Base-by-base conservation (phyloP, 148 eudicot species). In the Spergularia marina region DNA sequence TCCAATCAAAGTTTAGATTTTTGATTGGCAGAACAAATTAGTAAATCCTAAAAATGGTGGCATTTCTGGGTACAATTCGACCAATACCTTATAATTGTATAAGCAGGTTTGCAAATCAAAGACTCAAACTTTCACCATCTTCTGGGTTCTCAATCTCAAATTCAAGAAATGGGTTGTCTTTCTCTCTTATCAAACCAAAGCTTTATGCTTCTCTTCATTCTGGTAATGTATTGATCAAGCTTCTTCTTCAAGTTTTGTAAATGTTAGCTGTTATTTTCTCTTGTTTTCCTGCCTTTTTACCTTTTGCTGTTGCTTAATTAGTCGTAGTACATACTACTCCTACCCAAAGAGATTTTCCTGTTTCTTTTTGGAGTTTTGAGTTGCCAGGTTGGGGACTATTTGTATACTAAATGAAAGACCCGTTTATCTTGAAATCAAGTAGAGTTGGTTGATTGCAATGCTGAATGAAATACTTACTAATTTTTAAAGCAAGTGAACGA, bases 151-250 rank as follows among this genome's bases (percentile, higher is more conserved):
- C 79, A 25, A 41, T 85, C 73, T 77, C 85, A 18, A 23, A 82
- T 58, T 73, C 89, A 49, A 77, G 76, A 65, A 58, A 65, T 77
- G 81, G 85, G 68, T 77, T 80, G 4, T 75, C 80, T 68, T 78
- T 80, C 16, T 76, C 76, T 68, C 72, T 61, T n/a, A 73, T 54
- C 44, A 81, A 30, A 30, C 79, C 76, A 23, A 30, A 74, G 65
- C 30, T 83, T 67, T 78, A 65, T 39, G 86, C 89, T 64, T 82
- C 85, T 41, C 82, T 88, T 54, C 90, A 70, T 74, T 85, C 97
- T 60, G 76, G 91, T 89, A 64, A 74, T 30, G 79, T 77, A 25
- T 57, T 30, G 4, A n/a, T 64, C 15, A 4, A 53, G 11, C 44
- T 39, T 56, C 11, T 14, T 58, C 6, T 10, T 13, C 30, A 5